Evolutionary conservation across 352 stramenopile genomes (phyloP), one percentile per base, ranked within the genome.

Genomic region (Blastocystis sp.): DNA sequence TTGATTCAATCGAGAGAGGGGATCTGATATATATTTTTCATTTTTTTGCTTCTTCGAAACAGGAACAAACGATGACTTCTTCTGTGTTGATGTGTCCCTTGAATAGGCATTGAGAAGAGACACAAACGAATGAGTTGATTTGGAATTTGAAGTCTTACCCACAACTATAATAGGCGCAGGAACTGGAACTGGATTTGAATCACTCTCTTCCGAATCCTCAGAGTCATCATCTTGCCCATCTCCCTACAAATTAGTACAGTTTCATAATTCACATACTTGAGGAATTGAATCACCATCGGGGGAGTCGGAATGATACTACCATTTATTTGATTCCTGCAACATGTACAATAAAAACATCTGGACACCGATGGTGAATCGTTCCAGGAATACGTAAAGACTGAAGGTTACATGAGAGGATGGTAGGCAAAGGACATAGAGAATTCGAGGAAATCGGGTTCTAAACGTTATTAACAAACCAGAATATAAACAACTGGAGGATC

Each of bases 211-310:
- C 3, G 61, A 73, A 4, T 73, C 61, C 19, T 73, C 16, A 7
- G 37, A 35, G 19, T 51, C 12, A 77, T 77, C 65, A 3, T 77
- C 65, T 77, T 77, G 65, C 3, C 65, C 65, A 49, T 77, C 65
- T 27, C 19, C 35, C 65, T 77, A 29, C n/a, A 2, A 57, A 46
- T 77, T 49, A 77, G 19, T 14, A 11, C 35, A 27, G 7, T 32
- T 54, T 21, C 12, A 24, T 29, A 54, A 52, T 49, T 11, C 1
- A 57, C 5, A 73, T 49, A 77, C 65, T 56, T 77, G 65, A 11
- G 65, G 65, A 77, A 77, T n/a, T 21, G 65, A 77, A 46, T 27
- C 35, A 2, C 54, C 5, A 12, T 61, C 12, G 3, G 19, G 3
- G 5, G 27, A 61, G 3, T 61, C 19, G 27, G 27, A 32, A 24